Base-by-base conservation (phyloP, 441 rosid species). In the Adansonia madagascariensis region DNA sequence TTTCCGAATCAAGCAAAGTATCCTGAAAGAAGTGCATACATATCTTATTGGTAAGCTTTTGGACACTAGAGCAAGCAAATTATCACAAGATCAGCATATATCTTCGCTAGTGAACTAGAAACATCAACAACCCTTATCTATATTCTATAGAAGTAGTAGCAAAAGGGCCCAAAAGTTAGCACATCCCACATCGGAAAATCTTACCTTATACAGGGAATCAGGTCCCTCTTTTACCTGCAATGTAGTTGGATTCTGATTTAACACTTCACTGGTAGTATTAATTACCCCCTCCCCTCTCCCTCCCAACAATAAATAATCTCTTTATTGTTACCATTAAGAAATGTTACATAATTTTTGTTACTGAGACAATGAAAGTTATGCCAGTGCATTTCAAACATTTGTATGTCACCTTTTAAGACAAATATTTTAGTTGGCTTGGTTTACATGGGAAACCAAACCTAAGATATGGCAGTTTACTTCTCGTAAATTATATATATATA, bases 1-100 rank as follows among this genome's bases (percentile, higher is more conserved):
- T 80, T 77, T 82, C 92, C 84, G 72, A 82, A 86, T 85, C 86
- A 86, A 89, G 91, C 84, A 82, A 87, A 84, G 82, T 80, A 83
- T 79, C 81, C 77, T 81, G 71, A 61, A 41, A 20, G 63, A 60
- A 60, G 39, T 60, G 64, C 41, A 60, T 74, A 75, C 71, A 81
- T 80, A 55, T 68, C 72, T 80, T 86, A 72, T 76, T 74, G 85
- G 82, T 80, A 71, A 80, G 75, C 71, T 80, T 73, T 60, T 77
- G 84, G 83, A 82, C 64, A 77, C 84, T 80, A 59, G 68, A 75
- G 79, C 73, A 82, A 79, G 86, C 79, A 88, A 83, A 53, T 60
- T 65, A 60, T 62, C 70, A 80, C 74, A 62, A 53, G 67, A 65
- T 68, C 9, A 57, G 31, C 1, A 39, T 39, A 39, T 39, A 39